These are phyloP conservation scores for Trichomonascus vanleenenianus DNA, from an alignment of 805 yeast species.

Conservation along the genomic window DNA sequence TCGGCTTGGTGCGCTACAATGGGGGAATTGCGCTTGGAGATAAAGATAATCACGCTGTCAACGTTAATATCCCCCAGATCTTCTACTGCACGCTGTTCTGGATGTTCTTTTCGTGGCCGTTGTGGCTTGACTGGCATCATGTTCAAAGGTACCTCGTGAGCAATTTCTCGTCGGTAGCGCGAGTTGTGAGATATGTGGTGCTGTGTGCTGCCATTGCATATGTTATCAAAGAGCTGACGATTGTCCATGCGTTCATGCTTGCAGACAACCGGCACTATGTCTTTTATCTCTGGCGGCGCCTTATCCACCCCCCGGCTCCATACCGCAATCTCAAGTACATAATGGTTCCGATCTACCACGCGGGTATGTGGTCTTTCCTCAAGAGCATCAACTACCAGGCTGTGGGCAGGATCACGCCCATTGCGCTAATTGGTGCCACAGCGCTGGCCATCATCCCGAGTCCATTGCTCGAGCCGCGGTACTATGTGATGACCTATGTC, in stretches of 20 bases:
- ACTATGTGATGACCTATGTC: conserved; percentile 74
- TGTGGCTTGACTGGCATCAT: conserved; percentile 49
- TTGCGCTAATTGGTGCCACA: conserved; percentile 46
- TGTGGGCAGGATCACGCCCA: conserved; percentile 23
- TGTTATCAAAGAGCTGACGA: conserved; percentile 34
- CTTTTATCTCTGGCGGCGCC: conserved; percentile 69
- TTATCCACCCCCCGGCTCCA: conserved; percentile 40
- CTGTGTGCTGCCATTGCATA: conserved; percentile 11
- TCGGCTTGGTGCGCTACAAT: conserved; percentile 51
- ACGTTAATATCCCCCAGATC: conserved; percentile 69
- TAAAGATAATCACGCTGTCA: conserved; percentile 69
- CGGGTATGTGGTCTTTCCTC: conserved; percentile 21
- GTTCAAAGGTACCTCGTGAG: conserved; percentile 35
- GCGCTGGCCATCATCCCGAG: conserved; percentile 69
- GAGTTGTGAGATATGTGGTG: conserved; percentile 8
- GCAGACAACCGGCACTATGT: conserved; percentile 95
- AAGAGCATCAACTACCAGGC: conserved; percentile 32
- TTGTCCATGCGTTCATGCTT: conserved; percentile 80
- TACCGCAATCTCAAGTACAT: conserved; percentile 33
- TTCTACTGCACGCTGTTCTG: conserved; percentile 69
- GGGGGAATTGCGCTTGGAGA: conserved; percentile 91
- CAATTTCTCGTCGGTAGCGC: conserved; percentile 22
- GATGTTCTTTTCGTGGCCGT: conserved; percentile 59
- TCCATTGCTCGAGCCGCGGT: conserved; percentile 90
- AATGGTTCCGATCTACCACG: conserved; percentile 66